Percentiles rank a stretch among this genome's conserved stretches.
Conservation (phyloP, 2,329 filamentous ascomycete species). For the Botrytis paeoniae region DNA sequence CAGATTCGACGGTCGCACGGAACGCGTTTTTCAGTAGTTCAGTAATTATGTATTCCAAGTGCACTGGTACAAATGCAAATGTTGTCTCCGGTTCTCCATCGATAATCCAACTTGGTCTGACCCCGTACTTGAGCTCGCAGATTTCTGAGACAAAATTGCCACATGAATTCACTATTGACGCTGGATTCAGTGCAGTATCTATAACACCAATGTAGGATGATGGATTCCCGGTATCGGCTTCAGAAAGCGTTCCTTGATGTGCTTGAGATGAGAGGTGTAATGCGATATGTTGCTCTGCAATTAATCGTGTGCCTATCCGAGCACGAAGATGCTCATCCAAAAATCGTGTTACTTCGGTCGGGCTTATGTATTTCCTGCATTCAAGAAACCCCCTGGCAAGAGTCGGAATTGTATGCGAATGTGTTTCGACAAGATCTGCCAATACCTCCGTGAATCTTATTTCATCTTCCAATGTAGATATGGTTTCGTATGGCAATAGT, state of each 20-base stretch:
- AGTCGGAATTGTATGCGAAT: constrained; percentile 90
- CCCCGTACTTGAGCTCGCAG: constrained; percentile 92
- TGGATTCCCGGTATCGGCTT: background rate
- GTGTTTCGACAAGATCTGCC: constrained; percentile 91
- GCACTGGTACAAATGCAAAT: constrained; percentile 92
- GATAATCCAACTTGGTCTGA: constrained; percentile 75
- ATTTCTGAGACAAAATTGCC: constrained; percentile 92
- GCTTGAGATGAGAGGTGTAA: constrained; percentile 75
- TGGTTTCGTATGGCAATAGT: constrained; percentile 72
- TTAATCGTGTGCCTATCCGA: constrained; percentile 87
- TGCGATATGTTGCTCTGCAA: constrained; percentile 95
- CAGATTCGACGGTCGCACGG: constrained; percentile 83
- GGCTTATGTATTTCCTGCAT: constrained; percentile 83
- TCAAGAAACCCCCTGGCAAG: constrained; percentile 91
- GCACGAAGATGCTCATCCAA: constrained; percentile 92
- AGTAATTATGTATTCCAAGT: constrained; percentile 95
- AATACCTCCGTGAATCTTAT: constrained; percentile 88
- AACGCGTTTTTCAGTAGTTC: constrained; percentile 97
- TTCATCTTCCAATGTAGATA: constrained; percentile 80
- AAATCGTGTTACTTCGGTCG: constrained; percentile 81
- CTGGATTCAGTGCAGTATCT: constrained; percentile 82
- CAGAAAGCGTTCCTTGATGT: constrained; percentile 56
- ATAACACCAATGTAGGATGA: constrained; percentile 89
- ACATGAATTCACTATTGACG: constrained; percentile 76
- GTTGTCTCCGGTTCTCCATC: constrained; percentile 83